These are phyloP conservation scores for Ogataea nonfermentans DNA, from an alignment of 805 yeast species.

Conservation along the genomic window DNA sequence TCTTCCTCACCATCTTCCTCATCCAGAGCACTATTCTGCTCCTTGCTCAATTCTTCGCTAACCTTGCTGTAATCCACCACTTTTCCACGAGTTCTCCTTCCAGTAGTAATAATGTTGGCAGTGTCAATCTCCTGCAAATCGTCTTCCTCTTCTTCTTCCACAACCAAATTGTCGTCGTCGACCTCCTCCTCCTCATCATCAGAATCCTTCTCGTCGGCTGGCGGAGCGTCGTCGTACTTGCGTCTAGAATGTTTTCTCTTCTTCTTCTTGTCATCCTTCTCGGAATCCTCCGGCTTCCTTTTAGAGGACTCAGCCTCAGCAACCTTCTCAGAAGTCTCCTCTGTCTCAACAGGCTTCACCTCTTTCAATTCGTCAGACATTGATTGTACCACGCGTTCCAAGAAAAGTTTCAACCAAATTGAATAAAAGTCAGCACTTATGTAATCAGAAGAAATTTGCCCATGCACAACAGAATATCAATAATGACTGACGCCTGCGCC, in stretches of 20 bases:
- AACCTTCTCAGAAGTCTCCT: constrained; percentile 3
- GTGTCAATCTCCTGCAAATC: constrained; percentile 78
- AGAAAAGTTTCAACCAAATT: constrained; percentile 3
- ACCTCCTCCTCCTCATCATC: constrained; percentile 41
- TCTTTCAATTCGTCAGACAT: constrained; percentile 12
- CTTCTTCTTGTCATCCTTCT: constrained; percentile 22
- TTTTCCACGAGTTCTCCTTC: constrained; percentile 88
- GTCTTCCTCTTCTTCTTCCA: constrained; percentile 72
- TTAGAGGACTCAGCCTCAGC: constrained; percentile 7
- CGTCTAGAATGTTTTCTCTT: constrained; percentile 25
- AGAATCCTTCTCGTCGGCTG: constrained; percentile 33
- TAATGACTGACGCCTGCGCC: constrained; percentile 3
- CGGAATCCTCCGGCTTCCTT: constrained; percentile 10
- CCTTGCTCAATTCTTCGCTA: constrained; percentile 63
- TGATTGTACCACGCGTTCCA: background rate
- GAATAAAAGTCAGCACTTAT: background rate
- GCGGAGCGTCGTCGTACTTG: constrained; percentile 25
- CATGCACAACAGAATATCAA: background rate
- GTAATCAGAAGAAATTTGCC: background rate
- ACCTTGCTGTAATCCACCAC: constrained; percentile 83
- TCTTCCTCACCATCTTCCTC: constrained; percentile 53
- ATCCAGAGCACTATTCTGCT: constrained; percentile 39
- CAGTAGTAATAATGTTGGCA: constrained; percentile 77
- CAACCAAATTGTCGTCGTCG: constrained; percentile 52
- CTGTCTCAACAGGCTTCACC: constrained; percentile 2